Evolutionary conservation across 495 filamentous ascomycete genomes (phyloP), one percentile per base, ranked within the genome.

Genomic region (Podospora bellae-mahoneyi): DNA sequence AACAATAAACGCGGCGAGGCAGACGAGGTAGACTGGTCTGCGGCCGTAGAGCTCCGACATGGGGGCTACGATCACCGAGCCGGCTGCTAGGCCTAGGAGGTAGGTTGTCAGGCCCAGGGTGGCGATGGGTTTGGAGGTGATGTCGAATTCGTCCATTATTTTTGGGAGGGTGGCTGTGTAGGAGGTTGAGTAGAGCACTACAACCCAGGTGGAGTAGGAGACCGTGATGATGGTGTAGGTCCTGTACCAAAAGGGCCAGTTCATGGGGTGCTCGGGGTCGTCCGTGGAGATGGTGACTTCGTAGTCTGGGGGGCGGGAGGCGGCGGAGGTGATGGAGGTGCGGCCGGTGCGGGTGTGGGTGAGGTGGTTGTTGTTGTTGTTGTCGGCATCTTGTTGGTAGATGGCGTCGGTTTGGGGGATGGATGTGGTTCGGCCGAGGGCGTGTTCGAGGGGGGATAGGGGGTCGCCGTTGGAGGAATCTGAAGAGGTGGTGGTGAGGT

Each of bases 161-260:
- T 89, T 86, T 0, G 86, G 81, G 26, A 87, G 84, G 34, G 86
- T 88, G 0, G 89, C 86, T 18, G 91, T 91, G 77, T 94, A 96
- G 66, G 88, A 90, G 2, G 93, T 96, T 16, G 88, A 91, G 76
- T 94, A 95, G n/a, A 96, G 79, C 27, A 97, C 90, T 72, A 94
- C 86, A 15, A 88, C 83, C 75, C 90, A 87, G 5, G 90, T 92
- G 54, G 90, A 85, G 78, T 86, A 93, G 26, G 89, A 90, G 39
- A 96, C 86, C 64, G 85, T 78, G 20, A 81, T 75, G 20, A 94
- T 81, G 5, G 85, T 82, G 79, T 88, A 82, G 48, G 81, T 80
- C 64, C 89, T 90, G 76, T 92, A 92, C 77, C 76, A 83, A 20
- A 90, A 64, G 0, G 86, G 77, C 69, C 92, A 96, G 75, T 93